phyloP scores from a whole-genome alignment of 2,329 filamentous ascomycete species.

The Claviceps sp. region DNA sequence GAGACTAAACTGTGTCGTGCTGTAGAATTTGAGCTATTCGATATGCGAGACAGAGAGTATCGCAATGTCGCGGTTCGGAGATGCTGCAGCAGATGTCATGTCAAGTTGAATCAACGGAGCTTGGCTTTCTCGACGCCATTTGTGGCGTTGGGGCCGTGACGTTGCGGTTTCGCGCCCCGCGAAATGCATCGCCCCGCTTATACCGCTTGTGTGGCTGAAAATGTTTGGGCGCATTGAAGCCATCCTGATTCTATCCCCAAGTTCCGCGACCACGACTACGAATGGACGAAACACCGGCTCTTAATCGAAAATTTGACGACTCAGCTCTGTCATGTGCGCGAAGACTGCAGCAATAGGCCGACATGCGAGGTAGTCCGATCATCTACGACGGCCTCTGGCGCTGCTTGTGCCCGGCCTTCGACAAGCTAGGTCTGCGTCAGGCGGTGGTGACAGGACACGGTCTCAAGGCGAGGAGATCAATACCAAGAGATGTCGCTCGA shows the following conservation, averaged over 20 bases:
- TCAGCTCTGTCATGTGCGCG: no score
- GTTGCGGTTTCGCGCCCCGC: conserved; percentile 10
- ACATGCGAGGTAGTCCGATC: conserved; percentile 20
- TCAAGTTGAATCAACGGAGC: no score
- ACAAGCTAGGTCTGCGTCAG: conserved; percentile 23
- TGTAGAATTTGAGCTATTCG: neutral
- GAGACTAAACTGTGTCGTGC: neutral
- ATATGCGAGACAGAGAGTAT: neutral
- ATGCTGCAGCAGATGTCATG: no score
- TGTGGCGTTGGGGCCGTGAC: no score
- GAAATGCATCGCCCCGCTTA: conserved; percentile 17
- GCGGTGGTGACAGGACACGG: conserved; percentile 10
- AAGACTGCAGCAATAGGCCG: neutral
- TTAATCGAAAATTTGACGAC: no score
- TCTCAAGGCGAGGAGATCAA: neutral
- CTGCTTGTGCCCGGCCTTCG: conserved; percentile 46
- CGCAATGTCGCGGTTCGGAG: neutral
- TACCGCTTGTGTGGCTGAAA: neutral
- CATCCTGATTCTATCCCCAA: no score
- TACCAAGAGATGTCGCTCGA: conserved; percentile 1
- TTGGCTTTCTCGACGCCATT: no score
- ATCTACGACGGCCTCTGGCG: conserved; percentile 48
- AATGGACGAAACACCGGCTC: no score
- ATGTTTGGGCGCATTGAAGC: neutral
- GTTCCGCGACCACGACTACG: no score